Evolutionary conservation across 345 rosid species (phyloP).

Genomic region (Sonneratia alba): DNA sequence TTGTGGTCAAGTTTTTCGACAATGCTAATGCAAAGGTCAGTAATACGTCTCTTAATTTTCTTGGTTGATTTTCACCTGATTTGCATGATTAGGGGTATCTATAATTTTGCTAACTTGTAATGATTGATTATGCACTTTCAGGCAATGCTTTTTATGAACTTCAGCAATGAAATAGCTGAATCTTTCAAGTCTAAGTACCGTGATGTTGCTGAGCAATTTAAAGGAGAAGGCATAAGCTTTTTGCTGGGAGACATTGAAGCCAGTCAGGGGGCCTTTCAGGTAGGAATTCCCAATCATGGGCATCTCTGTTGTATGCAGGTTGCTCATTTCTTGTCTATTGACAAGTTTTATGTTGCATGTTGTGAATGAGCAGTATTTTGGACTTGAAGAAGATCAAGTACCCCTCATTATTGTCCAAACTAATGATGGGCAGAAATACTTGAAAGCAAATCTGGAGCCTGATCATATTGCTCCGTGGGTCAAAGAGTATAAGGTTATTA

Average conservation of each 20-base stretch:
- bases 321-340: not conserved
- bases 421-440: conserved; percentile 57
- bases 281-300: conserved; percentile 11
- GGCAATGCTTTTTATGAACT: conserved; percentile 87
- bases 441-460: conserved; percentile 57
- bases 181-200: conserved; percentile 55
- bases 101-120: not conserved
- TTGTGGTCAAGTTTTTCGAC: conserved; percentile 66
- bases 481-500: conserved; percentile 68
- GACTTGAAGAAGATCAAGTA: conserved; percentile 67
- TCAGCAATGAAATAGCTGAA: conserved; percentile 45
- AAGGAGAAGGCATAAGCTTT: conserved; percentile 58
- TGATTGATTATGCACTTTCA: not conserved
- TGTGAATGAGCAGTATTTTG: conserved; percentile 66
- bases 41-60: not conserved
- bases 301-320: conserved; percentile 5
- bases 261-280: conserved; percentile 87
- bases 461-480: conserved; percentile 75
- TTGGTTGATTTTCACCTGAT: not conserved
- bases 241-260: conserved; percentile 83
- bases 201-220: conserved; percentile 63
- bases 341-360: not conserved
- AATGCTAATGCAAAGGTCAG: conserved; percentile 65
- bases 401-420: conserved; percentile 74
- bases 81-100: not conserved